Evolutionary conservation across 1,284 basidiomycete genomes (phyloP).

Genomic region (Trametes hirsuta): DNA sequence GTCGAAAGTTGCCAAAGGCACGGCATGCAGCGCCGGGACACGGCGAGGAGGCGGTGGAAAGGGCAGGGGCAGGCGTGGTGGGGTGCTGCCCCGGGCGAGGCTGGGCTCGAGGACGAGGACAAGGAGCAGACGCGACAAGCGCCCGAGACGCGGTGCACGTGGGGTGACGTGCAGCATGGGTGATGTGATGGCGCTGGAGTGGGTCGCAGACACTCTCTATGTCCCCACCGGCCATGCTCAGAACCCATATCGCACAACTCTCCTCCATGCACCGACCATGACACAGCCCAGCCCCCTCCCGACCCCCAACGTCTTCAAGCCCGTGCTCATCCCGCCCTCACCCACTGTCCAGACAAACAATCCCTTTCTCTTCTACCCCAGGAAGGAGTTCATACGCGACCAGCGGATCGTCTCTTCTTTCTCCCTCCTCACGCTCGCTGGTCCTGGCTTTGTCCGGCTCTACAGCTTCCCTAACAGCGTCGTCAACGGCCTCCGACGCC

Average conservation of each 20-base stretch:
- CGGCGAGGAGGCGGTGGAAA: neutral
- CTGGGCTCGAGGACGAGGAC: neutral
- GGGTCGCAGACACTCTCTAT: slow-evolving; percentile 20
- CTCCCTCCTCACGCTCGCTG: slow-evolving; percentile 67
- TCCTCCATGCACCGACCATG: slow-evolving; percentile 32
- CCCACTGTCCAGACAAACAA: slow-evolving; percentile 23
- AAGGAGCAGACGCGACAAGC: slow-evolving; percentile 1
- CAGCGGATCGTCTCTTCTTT: slow-evolving; percentile 60
- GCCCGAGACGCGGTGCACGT: slow-evolving; percentile 11
- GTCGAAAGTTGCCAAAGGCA: neutral
- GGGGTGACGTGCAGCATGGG: slow-evolving; percentile 23
- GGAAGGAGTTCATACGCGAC: slow-evolving; percentile 71
- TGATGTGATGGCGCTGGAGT: slow-evolving; percentile 19
- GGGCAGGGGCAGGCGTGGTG: slow-evolving; percentile 2
- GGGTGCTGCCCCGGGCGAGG: neutral
- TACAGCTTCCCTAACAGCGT: slow-evolving; percentile 65
- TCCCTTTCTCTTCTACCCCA: slow-evolving; percentile 51
- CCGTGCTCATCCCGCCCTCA: slow-evolving; percentile 19
- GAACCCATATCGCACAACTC: slow-evolving; percentile 11
- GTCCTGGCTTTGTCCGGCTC: slow-evolving; percentile 62
- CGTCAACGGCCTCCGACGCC: slow-evolving; percentile 53
- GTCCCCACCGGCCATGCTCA: slow-evolving; percentile 15
- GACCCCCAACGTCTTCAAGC: slow-evolving; percentile 30
- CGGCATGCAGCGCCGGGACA: neutral
- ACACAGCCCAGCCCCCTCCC: slow-evolving; percentile 26